Evolutionary conservation across 1,139 yeast species (phyloP).

Genomic region (Pneumocystis sp.): DNA sequence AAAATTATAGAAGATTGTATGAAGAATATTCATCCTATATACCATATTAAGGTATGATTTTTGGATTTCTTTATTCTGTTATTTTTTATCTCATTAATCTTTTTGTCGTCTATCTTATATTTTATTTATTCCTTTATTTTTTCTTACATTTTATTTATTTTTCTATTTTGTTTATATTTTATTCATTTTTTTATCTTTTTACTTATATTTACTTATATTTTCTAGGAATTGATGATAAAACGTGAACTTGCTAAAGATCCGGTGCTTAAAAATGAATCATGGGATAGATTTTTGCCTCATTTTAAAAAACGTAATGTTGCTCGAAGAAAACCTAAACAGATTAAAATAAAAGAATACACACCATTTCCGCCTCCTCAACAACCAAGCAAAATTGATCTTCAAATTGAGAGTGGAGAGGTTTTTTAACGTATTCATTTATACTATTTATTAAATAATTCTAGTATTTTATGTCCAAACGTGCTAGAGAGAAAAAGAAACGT

Average conservation of each 20-base stretch:
- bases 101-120: too few relatives aligned
- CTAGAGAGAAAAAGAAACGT: slow-evolving; percentile 57
- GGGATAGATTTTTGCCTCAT: slow-evolving; percentile 94
- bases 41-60: slow-evolving; percentile 50
- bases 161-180: too few relatives aligned
- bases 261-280: slow-evolving; percentile 85
- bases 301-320: slow-evolving; percentile 94
- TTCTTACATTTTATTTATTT: too few relatives aligned
- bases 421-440: neutral
- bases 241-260: slow-evolving; percentile 90
- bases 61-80: too few relatives aligned
- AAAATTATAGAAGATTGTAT: slow-evolving; percentile 95
- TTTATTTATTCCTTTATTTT: too few relatives aligned
- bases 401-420: slow-evolving; percentile 89
- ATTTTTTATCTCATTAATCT: too few relatives aligned
- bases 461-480: slow-evolving; percentile 34
- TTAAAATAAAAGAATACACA: slow-evolving; percentile 72
- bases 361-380: slow-evolving; percentile 98
- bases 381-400: slow-evolving; percentile 94
- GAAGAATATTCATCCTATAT: slow-evolving; percentile 91
- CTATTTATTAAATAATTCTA: slow-evolving; percentile 82
- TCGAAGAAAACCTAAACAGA: slow-evolving; percentile 69
- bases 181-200: neutral
- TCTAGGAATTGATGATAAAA: slow-evolving; percentile 76
- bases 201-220: neutral